Evolutionary conservation across 2,329 filamentous ascomycete genomes (phyloP).

Genomic region (Hypoxylon sp.): DNA sequence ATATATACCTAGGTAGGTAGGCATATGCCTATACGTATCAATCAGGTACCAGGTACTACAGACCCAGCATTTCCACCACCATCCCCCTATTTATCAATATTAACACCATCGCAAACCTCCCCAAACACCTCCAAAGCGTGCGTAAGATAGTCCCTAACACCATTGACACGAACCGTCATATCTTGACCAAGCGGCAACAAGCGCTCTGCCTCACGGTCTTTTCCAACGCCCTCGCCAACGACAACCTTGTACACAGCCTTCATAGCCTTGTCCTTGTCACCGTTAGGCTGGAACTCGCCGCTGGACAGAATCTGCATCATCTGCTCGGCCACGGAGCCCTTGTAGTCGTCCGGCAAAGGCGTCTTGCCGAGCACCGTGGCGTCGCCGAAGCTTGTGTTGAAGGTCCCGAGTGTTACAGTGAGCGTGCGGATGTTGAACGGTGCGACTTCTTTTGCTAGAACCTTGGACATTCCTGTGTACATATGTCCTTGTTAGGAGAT

Average conservation of each 20-base stretch:
- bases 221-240: slow-evolving; percentile 50
- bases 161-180: slow-evolving; percentile 46
- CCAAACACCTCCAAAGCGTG: slow-evolving; percentile 49
- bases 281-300: slow-evolving; percentile 46
- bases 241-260: slow-evolving; percentile 56
- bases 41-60: too few species aligned
- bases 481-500: too few species aligned
- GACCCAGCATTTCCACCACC: background rate
- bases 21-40: too few species aligned
- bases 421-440: slow-evolving; percentile 55
- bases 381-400: slow-evolving; percentile 55
- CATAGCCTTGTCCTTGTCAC: slow-evolving; percentile 56
- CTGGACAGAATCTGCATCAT: slow-evolving; percentile 43
- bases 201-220: slow-evolving; percentile 49
- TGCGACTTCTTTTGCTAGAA: slow-evolving; percentile 55
- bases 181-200: slow-evolving; percentile 55
- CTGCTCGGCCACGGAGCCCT: slow-evolving; percentile 48
- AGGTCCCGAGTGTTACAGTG: slow-evolving; percentile 54
- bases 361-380: slow-evolving; percentile 40
- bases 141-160: slow-evolving; percentile 45
- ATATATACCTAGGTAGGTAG: too few species aligned
- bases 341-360: slow-evolving; percentile 53
- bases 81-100: slow-evolving; percentile 32
- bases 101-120: slow-evolving; percentile 42
- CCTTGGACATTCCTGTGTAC: too few species aligned